A percentile compares a stretch with the other conserved stretches of the same genome.
Conservation (phyloP, 306 rosid genomes). For the Castanea crenata region DNA sequence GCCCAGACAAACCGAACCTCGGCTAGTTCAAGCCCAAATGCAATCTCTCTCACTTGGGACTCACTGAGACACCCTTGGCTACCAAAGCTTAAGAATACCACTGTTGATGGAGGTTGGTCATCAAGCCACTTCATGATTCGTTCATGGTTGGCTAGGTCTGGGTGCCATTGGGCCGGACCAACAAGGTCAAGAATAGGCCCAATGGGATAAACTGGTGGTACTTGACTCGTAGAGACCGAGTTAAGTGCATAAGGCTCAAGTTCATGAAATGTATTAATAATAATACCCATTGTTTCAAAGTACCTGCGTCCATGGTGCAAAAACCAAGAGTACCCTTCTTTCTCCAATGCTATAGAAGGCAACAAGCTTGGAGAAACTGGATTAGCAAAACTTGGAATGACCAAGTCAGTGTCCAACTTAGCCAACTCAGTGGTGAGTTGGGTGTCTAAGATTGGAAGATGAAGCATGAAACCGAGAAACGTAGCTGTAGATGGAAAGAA, state of each 20-base stretch:
- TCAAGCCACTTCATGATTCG: conserved; percentile 28
- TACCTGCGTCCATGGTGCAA: conserved; percentile 30
- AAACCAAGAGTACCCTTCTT: conserved; percentile 10
- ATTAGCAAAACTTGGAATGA: conserved; percentile 32
- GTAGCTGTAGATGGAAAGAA: conserved; percentile 53
- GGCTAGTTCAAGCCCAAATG: conserved; percentile 38
- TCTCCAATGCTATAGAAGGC: conserved; percentile 24
- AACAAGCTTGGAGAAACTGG: conserved; percentile 33
- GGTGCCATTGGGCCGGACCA: conserved; percentile 30
- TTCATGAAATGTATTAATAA: conserved; percentile 44
- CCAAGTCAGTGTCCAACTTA: conserved; percentile 27
- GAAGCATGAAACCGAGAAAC: conserved; percentile 46
- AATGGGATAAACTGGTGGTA: conserved; percentile 25
- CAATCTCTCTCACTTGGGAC: conserved; percentile 31
- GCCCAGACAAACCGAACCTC: conserved; percentile 46
- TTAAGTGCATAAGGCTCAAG: conserved; percentile 35
- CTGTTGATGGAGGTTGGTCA: conserved; percentile 21
- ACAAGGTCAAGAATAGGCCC: conserved; percentile 37
- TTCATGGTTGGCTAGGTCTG: conserved; percentile 8
- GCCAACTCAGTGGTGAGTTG: background rate
- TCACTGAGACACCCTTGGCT: conserved; percentile 34
- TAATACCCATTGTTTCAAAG: conserved; percentile 38
- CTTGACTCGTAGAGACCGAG: background rate
- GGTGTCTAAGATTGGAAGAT: conserved; percentile 27
- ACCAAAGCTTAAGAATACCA: conserved; percentile 39